Evolutionary conservation across 768 basidiomycete genomes (phyloP).

Genomic region (Tulasnella sp.): DNA sequence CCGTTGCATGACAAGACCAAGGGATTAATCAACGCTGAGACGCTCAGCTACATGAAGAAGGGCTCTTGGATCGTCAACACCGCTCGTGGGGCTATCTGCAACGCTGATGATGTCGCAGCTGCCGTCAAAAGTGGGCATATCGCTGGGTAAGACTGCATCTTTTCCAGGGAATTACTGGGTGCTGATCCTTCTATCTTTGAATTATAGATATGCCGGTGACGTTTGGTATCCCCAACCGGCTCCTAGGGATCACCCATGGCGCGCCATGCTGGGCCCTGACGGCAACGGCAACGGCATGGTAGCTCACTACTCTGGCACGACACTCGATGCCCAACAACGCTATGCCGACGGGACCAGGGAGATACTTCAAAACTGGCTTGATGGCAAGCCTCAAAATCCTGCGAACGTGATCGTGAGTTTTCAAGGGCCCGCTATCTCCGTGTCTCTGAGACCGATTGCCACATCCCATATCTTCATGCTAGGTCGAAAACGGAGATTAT

Average conservation of each 20-base stretch:
- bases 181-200: background rate
- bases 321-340: slow-evolving; percentile 77
- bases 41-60: slow-evolving; percentile 80
- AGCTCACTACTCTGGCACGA: slow-evolving; percentile 79
- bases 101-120: slow-evolving; percentile 65
- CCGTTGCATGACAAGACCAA: slow-evolving; percentile 78
- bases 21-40: slow-evolving; percentile 69
- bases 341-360: slow-evolving; percentile 63
- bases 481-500: too few relatives aligned
- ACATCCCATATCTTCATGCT: too few relatives aligned
- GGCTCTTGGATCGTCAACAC: slow-evolving; percentile 91
- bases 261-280: slow-evolving; percentile 66
- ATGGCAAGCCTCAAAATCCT: slow-evolving; percentile 53
- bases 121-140: slow-evolving; percentile 71
- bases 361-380: slow-evolving; percentile 63
- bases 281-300: slow-evolving; percentile 79
- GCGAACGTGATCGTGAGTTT: slow-evolving; percentile 61
- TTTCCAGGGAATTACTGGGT: too few relatives aligned
- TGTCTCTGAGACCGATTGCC: too few relatives aligned
- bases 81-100: slow-evolving; percentile 84
- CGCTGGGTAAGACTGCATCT: slow-evolving; percentile 34
- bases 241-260: slow-evolving; percentile 77
- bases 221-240: slow-evolving; percentile 86
- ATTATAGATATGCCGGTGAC: slow-evolving; percentile 41
- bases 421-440: too few relatives aligned